A percentile compares a stretch with the other conserved stretches of the same genome.
phyloP scores from a whole-genome alignment of 495 filamentous ascomycete genomes.

The Talaromyces adpressus region DNA sequence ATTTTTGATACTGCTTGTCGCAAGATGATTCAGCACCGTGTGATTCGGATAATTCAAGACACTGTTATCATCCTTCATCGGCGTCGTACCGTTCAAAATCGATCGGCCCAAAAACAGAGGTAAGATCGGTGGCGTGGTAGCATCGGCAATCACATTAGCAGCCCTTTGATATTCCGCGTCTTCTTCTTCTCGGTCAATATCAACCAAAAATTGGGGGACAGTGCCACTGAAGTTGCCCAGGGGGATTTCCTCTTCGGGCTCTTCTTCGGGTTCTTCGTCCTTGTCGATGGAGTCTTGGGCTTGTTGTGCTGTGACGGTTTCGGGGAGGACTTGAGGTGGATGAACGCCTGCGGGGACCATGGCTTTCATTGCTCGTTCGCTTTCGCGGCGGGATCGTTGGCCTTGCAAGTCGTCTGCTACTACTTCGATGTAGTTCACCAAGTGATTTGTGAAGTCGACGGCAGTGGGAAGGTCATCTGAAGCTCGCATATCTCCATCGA shows the following conservation, averaged over 20 bases:
- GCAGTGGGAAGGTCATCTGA: conserved; percentile 84
- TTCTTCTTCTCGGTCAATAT: conserved; percentile 79
- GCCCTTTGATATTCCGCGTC: conserved; percentile 62
- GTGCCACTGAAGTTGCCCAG: conserved; percentile 44
- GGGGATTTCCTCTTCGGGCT: conserved; percentile 42
- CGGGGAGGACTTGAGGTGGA: conserved; percentile 38
- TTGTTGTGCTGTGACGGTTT: conserved; percentile 27
- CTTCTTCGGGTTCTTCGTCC: conserved; percentile 34
- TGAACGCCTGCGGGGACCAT: conserved; percentile 31
- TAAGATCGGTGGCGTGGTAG: conserved; percentile 75
- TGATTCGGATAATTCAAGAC: conserved; percentile 95
- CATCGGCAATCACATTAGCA: conserved; percentile 59
- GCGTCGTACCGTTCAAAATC: conserved; percentile 80
- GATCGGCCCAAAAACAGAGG: conserved; percentile 92
- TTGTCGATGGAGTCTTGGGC: conserved; percentile 29
- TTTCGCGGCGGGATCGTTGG: conserved; percentile 25
- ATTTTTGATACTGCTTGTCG: conserved; percentile 98
- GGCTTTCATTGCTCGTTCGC: conserved; percentile 19
- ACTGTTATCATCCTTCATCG: conserved; percentile 96
- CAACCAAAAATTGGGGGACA: conserved; percentile 77
- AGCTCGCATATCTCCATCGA: conserved; percentile 86
- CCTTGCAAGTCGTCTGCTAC: conserved; percentile 58
- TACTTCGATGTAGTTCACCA: conserved; percentile 97
- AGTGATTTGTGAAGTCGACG: conserved; percentile 91
- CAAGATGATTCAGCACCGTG: conserved; percentile 91